Evolutionary conservation across 2,329 filamentous ascomycete species (phyloP).

Genomic region (Metarhizium rileyi): DNA sequence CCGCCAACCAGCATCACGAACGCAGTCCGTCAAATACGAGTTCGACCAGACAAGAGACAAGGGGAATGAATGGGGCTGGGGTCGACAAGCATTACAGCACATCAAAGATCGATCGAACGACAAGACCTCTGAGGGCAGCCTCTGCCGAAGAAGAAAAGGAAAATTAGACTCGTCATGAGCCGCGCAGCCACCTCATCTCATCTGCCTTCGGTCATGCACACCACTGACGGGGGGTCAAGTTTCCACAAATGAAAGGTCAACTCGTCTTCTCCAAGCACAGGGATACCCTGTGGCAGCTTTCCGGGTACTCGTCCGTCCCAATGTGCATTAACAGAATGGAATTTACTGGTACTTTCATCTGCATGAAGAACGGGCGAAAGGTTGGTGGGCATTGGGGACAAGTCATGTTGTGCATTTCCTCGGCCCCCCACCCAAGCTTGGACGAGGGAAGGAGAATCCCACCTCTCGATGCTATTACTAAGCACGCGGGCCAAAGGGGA

Average conservation of each 20-base stretch:
- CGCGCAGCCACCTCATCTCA: not conserved
- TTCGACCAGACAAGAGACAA: not conserved
- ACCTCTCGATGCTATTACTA: not conserved
- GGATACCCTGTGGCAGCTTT: not conserved
- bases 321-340: not conserved
- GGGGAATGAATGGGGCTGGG: not conserved
- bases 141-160: no score
- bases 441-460: no score
- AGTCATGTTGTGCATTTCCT: not conserved
- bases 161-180: not conserved
- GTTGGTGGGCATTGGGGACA: not conserved
- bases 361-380: not conserved
- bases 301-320: not conserved
- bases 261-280: not conserved
- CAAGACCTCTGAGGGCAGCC: not conserved
- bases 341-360: not conserved
- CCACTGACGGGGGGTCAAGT: not conserved
- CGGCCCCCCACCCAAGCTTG: no score
- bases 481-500: not conserved
- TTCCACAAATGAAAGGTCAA: not conserved
- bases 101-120: constrained; percentile 4
- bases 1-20: not conserved
- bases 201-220: constrained; percentile 4
- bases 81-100: not conserved
- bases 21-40: not conserved